Evolutionary conservation across 371 early-diverging fungal species (phyloP).

Genomic region (Apophysomyces ossiformis): DNA sequence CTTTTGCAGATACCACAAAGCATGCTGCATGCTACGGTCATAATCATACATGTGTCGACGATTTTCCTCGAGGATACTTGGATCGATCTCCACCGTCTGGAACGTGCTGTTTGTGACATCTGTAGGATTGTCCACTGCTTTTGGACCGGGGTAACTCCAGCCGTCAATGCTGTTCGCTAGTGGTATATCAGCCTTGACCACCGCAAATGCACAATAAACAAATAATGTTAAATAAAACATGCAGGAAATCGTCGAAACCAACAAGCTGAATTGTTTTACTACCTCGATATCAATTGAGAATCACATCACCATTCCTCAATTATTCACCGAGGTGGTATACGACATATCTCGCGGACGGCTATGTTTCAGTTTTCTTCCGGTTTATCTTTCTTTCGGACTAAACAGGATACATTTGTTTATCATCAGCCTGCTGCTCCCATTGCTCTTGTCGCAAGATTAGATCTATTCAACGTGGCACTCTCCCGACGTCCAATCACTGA

Average conservation of each 20-base stretch:
- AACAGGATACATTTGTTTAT: too few species aligned
- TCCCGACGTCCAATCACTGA: too few species aligned
- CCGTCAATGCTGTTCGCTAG: conserved; percentile 11
- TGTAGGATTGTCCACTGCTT: conserved; percentile 19
- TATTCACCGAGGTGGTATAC: not conserved
- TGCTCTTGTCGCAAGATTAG: too few species aligned
- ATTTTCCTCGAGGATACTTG: conserved; percentile 17
- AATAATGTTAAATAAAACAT: not conserved
- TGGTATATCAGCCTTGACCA: not conserved
- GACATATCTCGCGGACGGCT: not conserved
- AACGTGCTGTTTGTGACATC: conserved; percentile 17
- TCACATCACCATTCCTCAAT: too few species aligned
- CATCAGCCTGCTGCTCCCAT: too few species aligned
- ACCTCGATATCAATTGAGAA: too few species aligned
- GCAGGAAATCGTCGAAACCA: too few species aligned
- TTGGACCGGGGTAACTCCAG: conserved; percentile 24
- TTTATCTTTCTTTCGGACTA: too few species aligned
- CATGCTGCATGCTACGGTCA: conserved; percentile 30
- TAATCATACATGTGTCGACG: conserved; percentile 27
- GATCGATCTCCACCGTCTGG: conserved; percentile 3
- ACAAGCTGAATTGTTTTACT: too few species aligned
- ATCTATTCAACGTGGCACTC: too few species aligned
- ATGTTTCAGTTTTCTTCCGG: too few species aligned
- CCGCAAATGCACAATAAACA: not conserved
- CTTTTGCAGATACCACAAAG: conserved; percentile 34